These are phyloP conservation scores for Beauveria pseudobassiana DNA, from an alignment of 2,329 filamentous ascomycete genomes.

Conservation along the genomic window DNA sequence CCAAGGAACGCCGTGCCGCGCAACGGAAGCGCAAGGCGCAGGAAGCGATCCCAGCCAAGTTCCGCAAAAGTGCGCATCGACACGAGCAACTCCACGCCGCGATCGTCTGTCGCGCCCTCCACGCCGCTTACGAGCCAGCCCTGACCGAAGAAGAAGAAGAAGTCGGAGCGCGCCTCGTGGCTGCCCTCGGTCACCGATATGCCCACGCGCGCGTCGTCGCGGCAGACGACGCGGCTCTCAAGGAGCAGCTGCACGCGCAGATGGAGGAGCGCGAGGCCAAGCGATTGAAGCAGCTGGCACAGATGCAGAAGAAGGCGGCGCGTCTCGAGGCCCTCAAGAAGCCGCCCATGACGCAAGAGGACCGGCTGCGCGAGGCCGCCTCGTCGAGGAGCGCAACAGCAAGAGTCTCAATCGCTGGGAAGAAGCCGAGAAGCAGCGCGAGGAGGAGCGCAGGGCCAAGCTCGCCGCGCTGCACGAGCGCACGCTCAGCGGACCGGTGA, in stretches of 20 bases:
- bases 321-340: constrained; percentile 68
- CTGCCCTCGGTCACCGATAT: constrained; percentile 46
- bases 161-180: constrained; percentile 53
- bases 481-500: constrained; percentile 78
- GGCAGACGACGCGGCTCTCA: constrained; percentile 51
- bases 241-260: constrained; percentile 58
- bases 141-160: constrained; percentile 53
- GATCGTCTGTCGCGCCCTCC: constrained; percentile 26
- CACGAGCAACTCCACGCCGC: constrained; percentile 24
- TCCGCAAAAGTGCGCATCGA: constrained; percentile 71
- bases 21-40: constrained; percentile 76
- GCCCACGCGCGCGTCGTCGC: constrained; percentile 51
- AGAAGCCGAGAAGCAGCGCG: constrained; percentile 79
- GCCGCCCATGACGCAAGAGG: constrained; percentile 76
- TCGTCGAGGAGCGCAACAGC: constrained; percentile 77
- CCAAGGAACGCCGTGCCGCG: constrained; percentile 57
- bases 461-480: constrained; percentile 83
- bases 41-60: constrained; percentile 62
- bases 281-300: constrained; percentile 61
- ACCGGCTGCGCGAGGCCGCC: constrained; percentile 76
- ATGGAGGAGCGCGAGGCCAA: constrained; percentile 66
- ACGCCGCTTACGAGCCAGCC: constrained; percentile 32
- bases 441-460: constrained; percentile 74
- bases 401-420: constrained; percentile 93
- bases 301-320: constrained; percentile 62